phyloP scores from a whole-genome alignment of 2,329 filamentous ascomycete species.

The Monosporascus sp. region DNA sequence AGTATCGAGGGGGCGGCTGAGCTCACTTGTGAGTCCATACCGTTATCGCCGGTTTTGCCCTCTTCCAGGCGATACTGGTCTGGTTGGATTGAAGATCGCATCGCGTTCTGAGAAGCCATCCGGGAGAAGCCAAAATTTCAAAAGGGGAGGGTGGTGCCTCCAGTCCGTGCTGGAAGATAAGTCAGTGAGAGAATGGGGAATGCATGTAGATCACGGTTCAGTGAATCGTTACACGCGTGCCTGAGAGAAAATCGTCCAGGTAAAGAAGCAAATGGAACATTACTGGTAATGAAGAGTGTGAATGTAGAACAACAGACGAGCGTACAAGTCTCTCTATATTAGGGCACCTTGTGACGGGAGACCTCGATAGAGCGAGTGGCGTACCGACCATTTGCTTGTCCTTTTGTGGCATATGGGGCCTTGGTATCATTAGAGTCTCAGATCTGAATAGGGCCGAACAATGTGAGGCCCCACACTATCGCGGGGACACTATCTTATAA shows the following conservation, averaged over 20 bases:
- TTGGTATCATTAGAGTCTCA: too few species aligned
- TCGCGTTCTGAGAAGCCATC: slow-evolving; percentile 1
- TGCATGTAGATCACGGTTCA: not conserved
- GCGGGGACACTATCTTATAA: too few species aligned
- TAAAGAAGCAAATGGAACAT: slow-evolving; percentile 3
- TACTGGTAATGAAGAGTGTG: not conserved
- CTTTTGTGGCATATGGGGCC: too few species aligned
- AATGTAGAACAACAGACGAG: not conserved
- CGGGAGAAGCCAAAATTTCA: slow-evolving; percentile 1
- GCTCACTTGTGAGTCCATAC: slow-evolving; percentile 11
- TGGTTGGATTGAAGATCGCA: slow-evolving; percentile 3
- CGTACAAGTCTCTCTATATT: slow-evolving; percentile 12
- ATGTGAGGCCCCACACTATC: too few species aligned
- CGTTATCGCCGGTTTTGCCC: slow-evolving; percentile 10
- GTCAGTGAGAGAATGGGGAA: slow-evolving; percentile 1
- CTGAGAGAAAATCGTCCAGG: slow-evolving; percentile 12
- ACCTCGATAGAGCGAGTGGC: too few species aligned
- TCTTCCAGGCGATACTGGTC: slow-evolving; percentile 3
- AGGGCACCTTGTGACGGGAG: too few species aligned
- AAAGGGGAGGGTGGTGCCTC: not conserved
- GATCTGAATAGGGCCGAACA: too few species aligned
- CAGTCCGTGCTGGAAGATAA: not conserved
- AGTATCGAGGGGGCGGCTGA: slow-evolving; percentile 18
- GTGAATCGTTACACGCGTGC: too few species aligned
- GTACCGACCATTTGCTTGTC: too few species aligned